Percentiles rank a stretch among this genome's conserved stretches.
Conservation (phyloP, 208 protist genomes). For the Trypanosoma scelopori region DNA sequence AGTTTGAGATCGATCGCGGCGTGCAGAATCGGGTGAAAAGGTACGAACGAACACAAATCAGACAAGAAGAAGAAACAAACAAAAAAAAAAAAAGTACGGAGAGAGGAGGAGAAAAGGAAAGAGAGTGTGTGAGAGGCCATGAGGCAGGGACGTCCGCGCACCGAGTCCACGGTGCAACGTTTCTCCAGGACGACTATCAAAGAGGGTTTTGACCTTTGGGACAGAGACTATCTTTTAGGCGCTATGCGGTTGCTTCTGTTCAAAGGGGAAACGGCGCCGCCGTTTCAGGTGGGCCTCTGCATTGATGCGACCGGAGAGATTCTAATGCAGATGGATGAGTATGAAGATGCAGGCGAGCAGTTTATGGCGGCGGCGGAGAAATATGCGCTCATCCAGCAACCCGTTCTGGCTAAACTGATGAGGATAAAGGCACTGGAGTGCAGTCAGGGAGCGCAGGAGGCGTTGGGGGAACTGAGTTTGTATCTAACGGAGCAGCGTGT, state of each 20-base stretch:
- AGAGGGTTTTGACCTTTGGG: slow-evolving; percentile 89
- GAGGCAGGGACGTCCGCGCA: slow-evolving; percentile 67
- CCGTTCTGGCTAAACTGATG: slow-evolving; percentile 79
- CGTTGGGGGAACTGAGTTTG: slow-evolving; percentile 53
- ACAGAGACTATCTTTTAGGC: slow-evolving; percentile 84
- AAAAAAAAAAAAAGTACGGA: slow-evolving; percentile 6
- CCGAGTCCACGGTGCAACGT: slow-evolving; percentile 87
- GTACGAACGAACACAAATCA: neutral
- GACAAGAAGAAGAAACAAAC: neutral
- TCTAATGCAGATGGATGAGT: slow-evolving; percentile 69
- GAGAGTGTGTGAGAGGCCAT: slow-evolving; percentile 31
- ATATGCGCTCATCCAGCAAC: slow-evolving; percentile 82
- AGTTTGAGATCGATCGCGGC: neutral
- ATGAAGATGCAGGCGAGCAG: slow-evolving; percentile 81
- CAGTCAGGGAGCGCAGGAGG: slow-evolving; percentile 46
- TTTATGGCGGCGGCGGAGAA: slow-evolving; percentile 77
- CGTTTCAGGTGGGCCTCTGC: slow-evolving; percentile 84
- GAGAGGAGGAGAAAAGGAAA: neutral
- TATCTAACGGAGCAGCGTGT: slow-evolving; percentile 43
- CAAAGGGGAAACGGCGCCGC: slow-evolving; percentile 82
- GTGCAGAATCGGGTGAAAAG: neutral
- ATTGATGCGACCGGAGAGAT: slow-evolving; percentile 83
- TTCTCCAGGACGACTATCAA: slow-evolving; percentile 84
- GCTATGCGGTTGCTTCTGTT: slow-evolving; percentile 88
- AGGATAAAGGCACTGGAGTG: slow-evolving; percentile 62